Evolutionary conservation across 495 filamentous ascomycete species (phyloP), one percentile per base, ranked within the genome.

Genomic region (Mycothermus thermophilus): DNA sequence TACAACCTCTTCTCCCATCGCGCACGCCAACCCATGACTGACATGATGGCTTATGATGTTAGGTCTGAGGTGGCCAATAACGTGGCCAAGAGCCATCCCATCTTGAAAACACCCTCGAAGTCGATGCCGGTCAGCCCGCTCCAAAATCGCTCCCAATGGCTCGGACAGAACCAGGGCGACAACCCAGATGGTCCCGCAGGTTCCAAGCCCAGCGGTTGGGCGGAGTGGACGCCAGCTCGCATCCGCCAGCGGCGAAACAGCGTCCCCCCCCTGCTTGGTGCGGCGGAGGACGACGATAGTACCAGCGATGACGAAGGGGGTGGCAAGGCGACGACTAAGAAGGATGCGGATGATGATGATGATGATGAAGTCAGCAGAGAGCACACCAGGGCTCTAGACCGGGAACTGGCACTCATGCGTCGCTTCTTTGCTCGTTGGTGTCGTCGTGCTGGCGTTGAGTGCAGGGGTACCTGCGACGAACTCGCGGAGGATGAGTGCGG

Each of bases 361-460:
- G 48, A 43, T 8, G 38, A 45, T 12, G 52, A 57, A 32, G 32
- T 43, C 3, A 50, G 43, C 18, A 51, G 58, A 6, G 43, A 60
- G 20, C 54, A 50, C 1, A 43, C 42, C 22, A 25, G 34, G 6
- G 48, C 51, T 5, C 43, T 65, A 5, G 54, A 67, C 24, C 36
- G 50, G 31, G 48, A 59, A 37, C 39, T 61, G 41, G 44, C 52
- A 27, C 50, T 81, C 6, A 74, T 72, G 44, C 67, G 79, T 7
- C 66, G 67, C 22, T 71, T 74, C 3, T 72, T 75, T 32, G 57
- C 57, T 12, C 83, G 82, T 50, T 94, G 86, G 86, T 80, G 78
- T 54, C 64, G 74, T 7, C 43, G 77, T 24, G 75, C 79, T 0
- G 72, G 76, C 0, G 59, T 90, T 15, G 46, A 71, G 14, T 56